phyloP scores from a whole-genome alignment of 345 rosid genomes.

The Noccaea caerulescens region DNA sequence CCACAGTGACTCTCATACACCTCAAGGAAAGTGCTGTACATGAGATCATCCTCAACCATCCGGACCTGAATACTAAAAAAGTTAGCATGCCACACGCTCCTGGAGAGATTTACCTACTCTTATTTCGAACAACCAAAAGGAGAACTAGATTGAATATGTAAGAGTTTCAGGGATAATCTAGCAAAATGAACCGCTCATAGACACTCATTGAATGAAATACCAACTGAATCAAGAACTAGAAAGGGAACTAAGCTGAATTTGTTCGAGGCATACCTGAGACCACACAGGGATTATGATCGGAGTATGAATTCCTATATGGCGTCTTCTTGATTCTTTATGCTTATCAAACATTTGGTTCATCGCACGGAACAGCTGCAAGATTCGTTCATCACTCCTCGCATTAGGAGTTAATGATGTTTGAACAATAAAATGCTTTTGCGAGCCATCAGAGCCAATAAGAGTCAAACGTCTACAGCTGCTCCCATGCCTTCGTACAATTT shows the following conservation, averaged over 20 bases:
- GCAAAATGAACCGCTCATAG: background rate
- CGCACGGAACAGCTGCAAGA: slow-evolving; percentile 92
- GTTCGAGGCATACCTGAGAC: slow-evolving; percentile 73
- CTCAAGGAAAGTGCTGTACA: slow-evolving; percentile 97
- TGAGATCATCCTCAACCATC: slow-evolving; percentile 96
- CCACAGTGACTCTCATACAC: slow-evolving; percentile 97
- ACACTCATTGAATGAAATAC: slow-evolving; percentile 22
- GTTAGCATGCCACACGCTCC: slow-evolving; percentile 22
- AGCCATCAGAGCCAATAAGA: slow-evolving; percentile 95
- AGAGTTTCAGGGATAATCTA: slow-evolving; percentile 1
- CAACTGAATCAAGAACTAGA: slow-evolving; percentile 18
- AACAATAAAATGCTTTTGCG: slow-evolving; percentile 89
- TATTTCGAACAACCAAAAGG: background rate
- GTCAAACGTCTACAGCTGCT: slow-evolving; percentile 97
- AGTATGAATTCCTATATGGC: slow-evolving; percentile 85
- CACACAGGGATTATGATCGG: slow-evolving; percentile 98
- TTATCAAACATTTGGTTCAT: slow-evolving; percentile 99
- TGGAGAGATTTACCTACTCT: slow-evolving; percentile 13
- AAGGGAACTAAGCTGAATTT: slow-evolving; percentile 11
- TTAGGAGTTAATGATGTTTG: slow-evolving; percentile 99
- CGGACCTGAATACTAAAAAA: slow-evolving; percentile 63
- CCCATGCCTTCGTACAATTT: slow-evolving; percentile 96
- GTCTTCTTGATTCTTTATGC: slow-evolving; percentile 93
- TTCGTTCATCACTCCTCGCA: slow-evolving; percentile 96
- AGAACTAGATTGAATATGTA: slow-evolving; percentile 2